Conservation (phyloP, 192 early-diverging fungal genomes). For the Entomortierella chlamydospora region DNA sequence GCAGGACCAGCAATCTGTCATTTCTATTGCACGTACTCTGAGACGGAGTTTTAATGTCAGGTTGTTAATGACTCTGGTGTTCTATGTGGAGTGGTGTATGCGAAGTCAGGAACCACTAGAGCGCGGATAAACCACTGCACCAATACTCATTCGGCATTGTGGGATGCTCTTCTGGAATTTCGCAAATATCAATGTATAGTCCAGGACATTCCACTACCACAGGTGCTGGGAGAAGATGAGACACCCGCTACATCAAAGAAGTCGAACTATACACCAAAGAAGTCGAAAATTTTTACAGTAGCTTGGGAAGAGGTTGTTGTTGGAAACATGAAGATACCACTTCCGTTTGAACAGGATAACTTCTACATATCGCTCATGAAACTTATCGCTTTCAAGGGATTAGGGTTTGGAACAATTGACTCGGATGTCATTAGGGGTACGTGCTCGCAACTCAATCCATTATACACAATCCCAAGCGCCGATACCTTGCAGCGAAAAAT, state of each 20-base stretch:
- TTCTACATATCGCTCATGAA: not conserved
- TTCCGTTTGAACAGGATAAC: not conserved
- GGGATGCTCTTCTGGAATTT: conserved; percentile 4
- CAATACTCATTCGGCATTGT: not conserved
- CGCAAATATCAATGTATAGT: not conserved
- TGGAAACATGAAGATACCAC: not conserved
- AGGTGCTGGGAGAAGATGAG: not conserved
- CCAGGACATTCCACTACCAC: not conserved
- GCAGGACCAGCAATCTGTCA: not conserved
- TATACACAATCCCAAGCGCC: not conserved
- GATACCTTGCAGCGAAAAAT: not conserved
- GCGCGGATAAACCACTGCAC: not conserved
- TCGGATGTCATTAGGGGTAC: not conserved
- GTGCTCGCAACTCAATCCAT: not conserved
- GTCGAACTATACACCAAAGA: no score
- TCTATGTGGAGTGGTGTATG: not conserved
- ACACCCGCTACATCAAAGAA: not conserved
- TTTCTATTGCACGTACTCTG: not conserved
- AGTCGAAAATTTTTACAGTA: no score
- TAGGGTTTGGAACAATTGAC: not conserved
- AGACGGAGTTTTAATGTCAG: not conserved
- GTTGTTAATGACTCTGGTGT: not conserved
- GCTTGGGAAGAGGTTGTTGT: not conserved
- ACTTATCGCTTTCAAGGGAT: not conserved
- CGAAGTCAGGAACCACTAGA: not conserved